These are phyloP conservation scores for Lolium rigidum DNA, from an alignment of 176 grass and related monocot genomes.

Conservation along the genomic window DNA sequence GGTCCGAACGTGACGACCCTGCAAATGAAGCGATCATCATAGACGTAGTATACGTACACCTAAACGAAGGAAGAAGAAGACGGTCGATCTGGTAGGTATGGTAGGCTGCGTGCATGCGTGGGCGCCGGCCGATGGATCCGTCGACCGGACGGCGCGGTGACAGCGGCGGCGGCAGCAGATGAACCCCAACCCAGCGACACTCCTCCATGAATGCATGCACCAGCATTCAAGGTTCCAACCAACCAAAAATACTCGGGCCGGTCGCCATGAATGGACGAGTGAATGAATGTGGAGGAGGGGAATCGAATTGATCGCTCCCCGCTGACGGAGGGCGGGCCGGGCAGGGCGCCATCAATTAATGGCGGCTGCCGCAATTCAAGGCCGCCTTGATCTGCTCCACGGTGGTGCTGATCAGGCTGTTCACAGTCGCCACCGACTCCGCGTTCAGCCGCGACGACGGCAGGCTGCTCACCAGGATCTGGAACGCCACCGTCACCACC, in stretches of 20 bases:
- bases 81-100: neutral
- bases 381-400: slow-evolving; percentile 81
- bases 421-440: slow-evolving; percentile 76
- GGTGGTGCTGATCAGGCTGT: slow-evolving; percentile 71
- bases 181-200: slow-evolving; percentile 48
- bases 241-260: slow-evolving; percentile 51
- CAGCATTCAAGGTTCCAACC: slow-evolving; percentile 53
- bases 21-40: neutral
- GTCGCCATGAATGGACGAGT: slow-evolving; percentile 35
- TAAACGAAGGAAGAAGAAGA: neutral
- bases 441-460: slow-evolving; percentile 67
- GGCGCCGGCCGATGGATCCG: neutral
- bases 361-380: slow-evolving; percentile 60
- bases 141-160: slow-evolving; percentile 41
- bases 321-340: slow-evolving; percentile 11
- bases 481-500: slow-evolving; percentile 80
- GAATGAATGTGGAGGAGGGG: neutral
- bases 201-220: slow-evolving; percentile 39
- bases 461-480: slow-evolving; percentile 76
- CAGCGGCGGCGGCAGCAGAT: slow-evolving; percentile 24
- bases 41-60: neutral
- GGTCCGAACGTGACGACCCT: slow-evolving; percentile 33
- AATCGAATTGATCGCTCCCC: slow-evolving; percentile 37
- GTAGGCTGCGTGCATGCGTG: neutral
- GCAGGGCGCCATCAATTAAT: slow-evolving; percentile 52